Evolutionary conservation across 306 rosid species (phyloP).

Genomic region (Pyrus bretschneideri): DNA sequence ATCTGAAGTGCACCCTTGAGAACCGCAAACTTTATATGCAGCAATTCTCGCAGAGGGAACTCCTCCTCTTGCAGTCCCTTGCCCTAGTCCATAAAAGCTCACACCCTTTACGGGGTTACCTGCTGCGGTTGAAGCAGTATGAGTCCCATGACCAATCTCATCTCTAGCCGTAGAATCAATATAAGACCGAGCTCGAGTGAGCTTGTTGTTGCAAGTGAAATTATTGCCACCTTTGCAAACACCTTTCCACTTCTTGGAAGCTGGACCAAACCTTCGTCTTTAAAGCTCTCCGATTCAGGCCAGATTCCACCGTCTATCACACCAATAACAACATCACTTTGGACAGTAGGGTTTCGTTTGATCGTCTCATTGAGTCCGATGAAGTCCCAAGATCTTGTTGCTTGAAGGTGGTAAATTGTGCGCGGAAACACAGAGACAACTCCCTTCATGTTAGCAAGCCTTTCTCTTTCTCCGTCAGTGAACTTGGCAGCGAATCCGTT

Average conservation of each 20-base stretch:
- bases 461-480: not conserved
- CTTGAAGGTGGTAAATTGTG: slow-evolving; percentile 8
- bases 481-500: slow-evolving; percentile 11
- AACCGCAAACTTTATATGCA: not conserved
- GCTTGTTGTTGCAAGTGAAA: slow-evolving; percentile 32
- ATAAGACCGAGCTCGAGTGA: not conserved
- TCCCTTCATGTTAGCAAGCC: slow-evolving; percentile 20
- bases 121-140: not conserved
- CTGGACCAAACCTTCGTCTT: slow-evolving; percentile 24
- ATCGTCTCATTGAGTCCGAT: slow-evolving; percentile 16
- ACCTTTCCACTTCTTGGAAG: slow-evolving; percentile 36
- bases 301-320: slow-evolving; percentile 36
- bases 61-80: not conserved
- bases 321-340: slow-evolving; percentile 30
- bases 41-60: not conserved
- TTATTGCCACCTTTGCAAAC: slow-evolving; percentile 8
- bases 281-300: slow-evolving; percentile 35
- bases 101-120: not conserved
- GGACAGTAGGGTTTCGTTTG: not conserved
- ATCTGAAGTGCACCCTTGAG: not conserved
- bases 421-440: slow-evolving; percentile 36
- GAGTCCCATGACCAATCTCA: not conserved
- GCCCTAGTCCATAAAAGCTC: not conserved
- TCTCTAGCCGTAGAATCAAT: not conserved
- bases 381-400: slow-evolving; percentile 57